Evolutionary conservation across 805 yeast genomes (phyloP).

Genomic region (Isabelozyma rhagii): DNA sequence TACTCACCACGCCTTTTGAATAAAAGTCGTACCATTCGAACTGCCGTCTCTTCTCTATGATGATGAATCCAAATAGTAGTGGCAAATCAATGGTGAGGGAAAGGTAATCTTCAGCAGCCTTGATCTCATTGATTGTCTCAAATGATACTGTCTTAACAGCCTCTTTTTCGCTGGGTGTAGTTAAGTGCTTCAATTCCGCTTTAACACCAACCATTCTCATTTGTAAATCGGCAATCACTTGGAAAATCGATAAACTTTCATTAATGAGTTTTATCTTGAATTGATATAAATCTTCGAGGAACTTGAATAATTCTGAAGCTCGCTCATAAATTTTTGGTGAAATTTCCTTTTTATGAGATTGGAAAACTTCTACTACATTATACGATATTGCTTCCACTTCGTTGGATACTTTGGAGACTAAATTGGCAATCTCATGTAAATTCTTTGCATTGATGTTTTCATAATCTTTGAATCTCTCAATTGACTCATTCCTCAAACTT

Average conservation of each 20-base stretch:
- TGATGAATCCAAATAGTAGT: conserved; percentile 62
- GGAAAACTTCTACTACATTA: conserved; percentile 18
- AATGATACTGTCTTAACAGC: conserved; percentile 6
- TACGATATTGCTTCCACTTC: neutral
- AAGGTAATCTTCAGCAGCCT: conserved; percentile 32
- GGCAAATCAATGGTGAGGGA: conserved; percentile 64
- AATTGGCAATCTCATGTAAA: conserved; percentile 1
- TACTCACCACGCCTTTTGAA: conserved; percentile 36
- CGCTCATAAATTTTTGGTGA: conserved; percentile 25
- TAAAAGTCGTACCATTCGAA: conserved; percentile 51
- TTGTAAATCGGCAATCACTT: conserved; percentile 33
- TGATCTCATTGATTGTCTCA: conserved; percentile 23
- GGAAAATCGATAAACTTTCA: conserved; percentile 23
- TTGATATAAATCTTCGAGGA: conserved; percentile 28
- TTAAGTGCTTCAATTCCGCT: conserved; percentile 22
- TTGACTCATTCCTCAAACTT: conserved; percentile 35
- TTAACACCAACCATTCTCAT: conserved; percentile 34
- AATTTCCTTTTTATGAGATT: conserved; percentile 13
- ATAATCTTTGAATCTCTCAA: conserved; percentile 17
- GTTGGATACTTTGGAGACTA: neutral
- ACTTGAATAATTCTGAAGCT: conserved; percentile 31
- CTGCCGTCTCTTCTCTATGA: conserved; percentile 60
- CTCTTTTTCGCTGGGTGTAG: conserved; percentile 10
- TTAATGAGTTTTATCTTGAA: conserved; percentile 23
- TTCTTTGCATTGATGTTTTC: conserved; percentile 5